Conservation (phyloP, 2,329 filamentous ascomycete genomes). For the Paecilomyces sp. region DNA sequence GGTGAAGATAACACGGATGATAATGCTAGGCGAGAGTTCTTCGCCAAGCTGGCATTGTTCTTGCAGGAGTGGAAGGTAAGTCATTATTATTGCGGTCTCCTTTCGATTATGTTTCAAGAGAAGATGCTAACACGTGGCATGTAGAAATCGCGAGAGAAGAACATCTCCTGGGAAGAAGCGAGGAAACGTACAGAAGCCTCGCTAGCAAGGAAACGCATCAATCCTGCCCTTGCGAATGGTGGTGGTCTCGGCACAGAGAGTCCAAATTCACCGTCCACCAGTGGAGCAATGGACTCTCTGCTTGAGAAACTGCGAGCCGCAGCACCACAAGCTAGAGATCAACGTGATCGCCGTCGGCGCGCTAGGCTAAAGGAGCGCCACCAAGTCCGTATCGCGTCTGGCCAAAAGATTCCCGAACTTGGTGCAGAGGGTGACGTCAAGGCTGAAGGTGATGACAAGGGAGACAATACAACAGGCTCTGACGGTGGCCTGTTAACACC, state of each 20-base stretch:
- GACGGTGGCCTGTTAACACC: conserved; percentile 48
- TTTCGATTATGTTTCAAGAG: conserved; percentile 1
- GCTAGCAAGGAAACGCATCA: conserved; percentile 72
- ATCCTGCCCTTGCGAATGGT: conserved; percentile 61
- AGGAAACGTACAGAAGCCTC: conserved; percentile 80
- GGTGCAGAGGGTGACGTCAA: conserved; percentile 51
- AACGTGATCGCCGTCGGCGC: conserved; percentile 78
- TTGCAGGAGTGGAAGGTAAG: conserved; percentile 80
- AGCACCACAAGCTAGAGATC: conserved; percentile 80
- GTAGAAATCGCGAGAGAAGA: conserved; percentile 86
- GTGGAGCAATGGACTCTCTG: conserved; percentile 91
- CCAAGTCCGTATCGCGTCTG: conserved; percentile 81
- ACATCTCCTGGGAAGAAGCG: conserved; percentile 71
- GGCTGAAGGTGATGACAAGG: conserved; percentile 42
- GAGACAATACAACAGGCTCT: conserved; percentile 17
- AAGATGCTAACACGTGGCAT: conserved; percentile 1
- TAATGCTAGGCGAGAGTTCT: conserved; percentile 90
- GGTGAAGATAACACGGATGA: conserved; percentile 91
- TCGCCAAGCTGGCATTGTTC: conserved; percentile 84
- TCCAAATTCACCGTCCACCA: conserved; percentile 61
- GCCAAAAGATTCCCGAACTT: conserved; percentile 75
- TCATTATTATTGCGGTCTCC: conserved; percentile 6
- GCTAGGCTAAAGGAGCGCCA: conserved; percentile 85
- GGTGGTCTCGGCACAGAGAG: conserved; percentile 34
- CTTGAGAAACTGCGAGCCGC: conserved; percentile 92